Evolutionary conservation across 1,139 yeast genomes (phyloP).

Genomic region (Candida pseudocylindracea): DNA sequence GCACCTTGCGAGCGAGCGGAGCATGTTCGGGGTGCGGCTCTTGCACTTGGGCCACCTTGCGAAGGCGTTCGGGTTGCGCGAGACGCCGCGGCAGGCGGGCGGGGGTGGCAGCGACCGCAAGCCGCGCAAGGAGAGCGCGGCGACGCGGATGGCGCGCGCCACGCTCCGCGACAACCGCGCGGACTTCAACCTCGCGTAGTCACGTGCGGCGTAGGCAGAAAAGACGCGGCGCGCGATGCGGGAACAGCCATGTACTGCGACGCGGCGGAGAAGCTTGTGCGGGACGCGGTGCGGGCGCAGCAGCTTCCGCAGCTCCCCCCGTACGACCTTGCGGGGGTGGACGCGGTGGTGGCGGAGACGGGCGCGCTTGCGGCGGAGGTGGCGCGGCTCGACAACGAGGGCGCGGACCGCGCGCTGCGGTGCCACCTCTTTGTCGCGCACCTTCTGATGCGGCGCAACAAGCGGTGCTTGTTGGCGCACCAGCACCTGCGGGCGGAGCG

Average conservation of each 20-base stretch:
- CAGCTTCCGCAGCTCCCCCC: too few species aligned
- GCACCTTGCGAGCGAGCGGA: conserved; percentile 62
- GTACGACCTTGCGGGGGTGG: too few species aligned
- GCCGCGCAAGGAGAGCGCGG: conserved; percentile 5
- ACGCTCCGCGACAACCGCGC: too few species aligned
- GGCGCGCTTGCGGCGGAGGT: too few species aligned
- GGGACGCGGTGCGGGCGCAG: too few species aligned
- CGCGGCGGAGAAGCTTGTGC: too few species aligned
- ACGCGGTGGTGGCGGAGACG: too few species aligned
- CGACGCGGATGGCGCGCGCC: not conserved
- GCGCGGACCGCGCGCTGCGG: not conserved
- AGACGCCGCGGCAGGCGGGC: conserved; percentile 69
- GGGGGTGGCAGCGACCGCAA: conserved; percentile 6
- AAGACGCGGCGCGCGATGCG: too few species aligned
- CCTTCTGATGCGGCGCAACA: conserved; percentile 65
- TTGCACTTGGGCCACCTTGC: conserved; percentile 92
- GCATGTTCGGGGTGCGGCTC: conserved; percentile 53
- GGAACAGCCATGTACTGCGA: too few species aligned
- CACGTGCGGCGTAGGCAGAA: too few species aligned
- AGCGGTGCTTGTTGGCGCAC: conserved; percentile 73
- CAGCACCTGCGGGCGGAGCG: conserved; percentile 49
- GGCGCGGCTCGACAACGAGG: too few species aligned
- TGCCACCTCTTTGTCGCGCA: conserved; percentile 71
- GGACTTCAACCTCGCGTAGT: too few species aligned
- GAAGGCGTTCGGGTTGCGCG: conserved; percentile 83